A percentile compares a stretch with the other conserved stretches of the same genome.
phyloP scores from a whole-genome alignment of 2,329 filamentous ascomycete species.

The Trichoderma sp. region DNA sequence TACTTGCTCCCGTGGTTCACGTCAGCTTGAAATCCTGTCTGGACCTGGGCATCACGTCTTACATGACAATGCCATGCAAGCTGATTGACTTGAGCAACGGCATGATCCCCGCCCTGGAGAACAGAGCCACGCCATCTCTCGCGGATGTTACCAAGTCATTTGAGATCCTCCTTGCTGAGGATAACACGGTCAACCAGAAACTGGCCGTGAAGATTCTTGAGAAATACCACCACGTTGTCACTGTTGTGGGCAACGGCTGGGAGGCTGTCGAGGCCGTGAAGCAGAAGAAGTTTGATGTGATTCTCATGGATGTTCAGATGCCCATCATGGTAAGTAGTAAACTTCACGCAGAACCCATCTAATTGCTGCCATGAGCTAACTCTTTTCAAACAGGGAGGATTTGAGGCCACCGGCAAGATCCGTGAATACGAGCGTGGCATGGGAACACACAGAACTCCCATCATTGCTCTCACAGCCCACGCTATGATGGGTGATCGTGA shows the following conservation, averaged over 20 bases:
- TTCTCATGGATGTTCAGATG: constrained; percentile 99
- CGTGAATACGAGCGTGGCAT: constrained; percentile 87
- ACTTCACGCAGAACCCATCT: not conserved
- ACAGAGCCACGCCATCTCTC: constrained; percentile 83
- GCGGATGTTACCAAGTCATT: constrained; percentile 95
- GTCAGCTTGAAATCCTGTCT: constrained; percentile 91
- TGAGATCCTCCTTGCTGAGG: constrained; percentile 91
- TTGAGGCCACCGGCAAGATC: constrained; percentile 95
- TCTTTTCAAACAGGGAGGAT: constrained; percentile 66
- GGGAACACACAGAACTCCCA: constrained; percentile 79
- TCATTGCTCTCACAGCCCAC: constrained; percentile 94
- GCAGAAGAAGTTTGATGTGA: constrained; percentile 89
- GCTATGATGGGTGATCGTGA: constrained; percentile 98
- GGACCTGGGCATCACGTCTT: constrained; percentile 95
- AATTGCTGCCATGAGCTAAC: not conserved
- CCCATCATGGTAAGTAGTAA: constrained; percentile 78
- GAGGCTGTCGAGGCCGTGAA: constrained; percentile 93
- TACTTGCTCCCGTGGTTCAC: constrained; percentile 83
- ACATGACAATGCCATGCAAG: constrained; percentile 96
- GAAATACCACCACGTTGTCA: constrained; percentile 91
- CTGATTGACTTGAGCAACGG: constrained; percentile 93
- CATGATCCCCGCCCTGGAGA: constrained; percentile 92
- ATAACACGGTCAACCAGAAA: constrained; percentile 96
- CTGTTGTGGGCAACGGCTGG: constrained; percentile 90
- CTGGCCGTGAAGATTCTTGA: constrained; percentile 95